phyloP scores from a whole-genome alignment of 2,329 filamentous ascomycete genomes.

The Fusarium hostae region DNA sequence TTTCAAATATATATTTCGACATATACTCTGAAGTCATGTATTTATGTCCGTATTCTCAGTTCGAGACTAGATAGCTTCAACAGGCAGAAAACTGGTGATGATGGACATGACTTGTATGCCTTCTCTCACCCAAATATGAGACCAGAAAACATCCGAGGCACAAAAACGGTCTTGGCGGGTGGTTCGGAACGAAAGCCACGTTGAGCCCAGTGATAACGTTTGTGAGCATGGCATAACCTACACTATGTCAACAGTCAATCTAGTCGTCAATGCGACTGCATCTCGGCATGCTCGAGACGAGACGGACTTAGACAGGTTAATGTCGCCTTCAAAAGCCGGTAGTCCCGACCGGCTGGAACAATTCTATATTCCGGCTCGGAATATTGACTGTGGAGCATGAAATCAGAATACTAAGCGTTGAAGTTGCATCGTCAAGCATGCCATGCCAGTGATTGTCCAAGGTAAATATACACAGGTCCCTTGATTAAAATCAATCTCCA shows the following conservation, averaged over 20 bases:
- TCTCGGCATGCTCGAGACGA: slow-evolving; percentile 1
- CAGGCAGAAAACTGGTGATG: not conserved
- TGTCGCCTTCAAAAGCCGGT: not conserved
- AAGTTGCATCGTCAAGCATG: not conserved
- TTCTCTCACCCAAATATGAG: not conserved
- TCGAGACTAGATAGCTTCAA: not conserved
- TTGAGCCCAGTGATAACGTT: too few species aligned
- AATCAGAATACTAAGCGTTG: not conserved
- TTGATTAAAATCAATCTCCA: slow-evolving; percentile 2
- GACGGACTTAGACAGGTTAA: not conserved
- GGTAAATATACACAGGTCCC: slow-evolving; percentile 16
- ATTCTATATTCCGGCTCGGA: not conserved
- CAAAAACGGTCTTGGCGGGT: slow-evolving; percentile 17
- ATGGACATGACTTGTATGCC: not conserved
- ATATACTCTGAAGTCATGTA: not conserved
- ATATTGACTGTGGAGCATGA: not conserved
- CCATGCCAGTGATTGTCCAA: not conserved
- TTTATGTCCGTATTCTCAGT: not conserved
- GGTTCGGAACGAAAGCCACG: slow-evolving; percentile 22
- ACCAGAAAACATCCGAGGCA: slow-evolving; percentile 11
- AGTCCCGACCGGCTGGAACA: not conserved
- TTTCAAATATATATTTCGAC: not conserved
- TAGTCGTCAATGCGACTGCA: not conserved
- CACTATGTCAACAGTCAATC: not conserved
- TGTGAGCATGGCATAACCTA: not conserved